Evolutionary conservation across 305 asterid species (phyloP).

Genomic region (Andrographis paniculata): DNA sequence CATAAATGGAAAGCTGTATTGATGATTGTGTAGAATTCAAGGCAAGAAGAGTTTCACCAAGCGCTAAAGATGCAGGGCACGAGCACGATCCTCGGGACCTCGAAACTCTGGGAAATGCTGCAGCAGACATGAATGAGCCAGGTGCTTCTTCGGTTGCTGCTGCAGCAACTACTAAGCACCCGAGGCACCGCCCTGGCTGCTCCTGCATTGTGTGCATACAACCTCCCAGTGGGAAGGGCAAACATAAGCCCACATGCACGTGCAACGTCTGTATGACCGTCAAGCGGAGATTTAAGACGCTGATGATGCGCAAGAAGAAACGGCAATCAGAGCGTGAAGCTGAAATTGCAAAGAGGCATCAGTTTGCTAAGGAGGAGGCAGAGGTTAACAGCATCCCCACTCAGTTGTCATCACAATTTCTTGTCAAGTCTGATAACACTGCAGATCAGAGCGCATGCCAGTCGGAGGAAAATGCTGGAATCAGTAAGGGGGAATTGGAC

Average conservation of each 20-base stretch:
- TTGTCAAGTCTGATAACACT: constrained; percentile 27
- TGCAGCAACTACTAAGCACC: constrained; percentile 87
- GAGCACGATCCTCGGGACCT: constrained; percentile 35
- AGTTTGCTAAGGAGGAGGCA: constrained; percentile 49
- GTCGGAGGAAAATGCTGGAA: constrained; percentile 37
- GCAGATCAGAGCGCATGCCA: constrained; percentile 27
- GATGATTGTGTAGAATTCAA: constrained; percentile 36
- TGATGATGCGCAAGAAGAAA: constrained; percentile 96
- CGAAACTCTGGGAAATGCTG: constrained; percentile 32
- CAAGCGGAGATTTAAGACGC: constrained; percentile 84
- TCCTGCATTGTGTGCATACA: constrained; percentile 98
- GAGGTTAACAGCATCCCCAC: constrained; percentile 50
- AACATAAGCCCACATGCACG: constrained; percentile 86
- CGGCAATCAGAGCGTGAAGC: constrained; percentile 95
- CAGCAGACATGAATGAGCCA: constrained; percentile 28
- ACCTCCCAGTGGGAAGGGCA: constrained; percentile 98
- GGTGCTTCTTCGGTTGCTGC: constrained; percentile 59
- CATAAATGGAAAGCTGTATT: neutral
- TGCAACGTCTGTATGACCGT: constrained; percentile 99
- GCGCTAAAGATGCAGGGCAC: constrained; percentile 33
- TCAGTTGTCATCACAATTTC: constrained; percentile 23
- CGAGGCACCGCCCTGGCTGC: constrained; percentile 96
- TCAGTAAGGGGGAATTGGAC: constrained; percentile 45
- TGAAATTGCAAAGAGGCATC: constrained; percentile 61
- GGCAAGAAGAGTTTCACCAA: constrained; percentile 35